Base-by-base conservation (phyloP, 2,329 filamentous ascomycete genomes). In the Ascochyta lentis region DNA sequence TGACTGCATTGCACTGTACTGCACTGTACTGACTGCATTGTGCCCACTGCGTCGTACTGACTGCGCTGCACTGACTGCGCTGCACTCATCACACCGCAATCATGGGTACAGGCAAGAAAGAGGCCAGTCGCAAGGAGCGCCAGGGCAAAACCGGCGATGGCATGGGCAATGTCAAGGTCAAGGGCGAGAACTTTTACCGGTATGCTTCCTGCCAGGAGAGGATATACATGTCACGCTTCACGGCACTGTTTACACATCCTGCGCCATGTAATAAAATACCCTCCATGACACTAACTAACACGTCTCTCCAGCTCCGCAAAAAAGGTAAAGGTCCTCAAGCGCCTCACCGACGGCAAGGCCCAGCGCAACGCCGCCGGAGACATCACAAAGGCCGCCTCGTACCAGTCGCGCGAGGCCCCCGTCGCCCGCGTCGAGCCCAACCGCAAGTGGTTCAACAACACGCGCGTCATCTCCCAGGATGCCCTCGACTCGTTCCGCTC, bases 131-230 rank as follows among this genome's bases (percentile, higher is more conserved):
- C 79, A 89, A 90, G 76, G 84, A 84, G 81, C 90, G 92, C 76
- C 88, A 97, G 84, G 92, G 91, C 67, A 94, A 93, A 80, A 85
- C 85, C 45, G 85, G 86, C 65, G 89, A 95, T 86, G 92, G 92
- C 76, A 92, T 96, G 86, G 87, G 80, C 70, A 98, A 98, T 80
- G 91, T 98, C 72, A 91, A 89, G 71, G 83, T 87, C 68, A 99
- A 99, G 81, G 95, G 95, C 79, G 94, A 98, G 83, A 98, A 98
- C 82, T 99, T 98, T 81, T 98, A 98, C 82, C 87, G 66, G 65
- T 66, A 67, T 12, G 58, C 22, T 26, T 16, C 15, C 35, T n/a
- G 47, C 47, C 41, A 4, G 24, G 15, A 13, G n/a, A 3, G 27
- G 15, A 12, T 3, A 29, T 1, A 34, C 13, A 29, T 29, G 27